Percentiles rank a stretch among this genome's conserved stretches.
phyloP scores from a whole-genome alignment of 352 stramenopile genomes.

The Phytophthora sp. region DNA sequence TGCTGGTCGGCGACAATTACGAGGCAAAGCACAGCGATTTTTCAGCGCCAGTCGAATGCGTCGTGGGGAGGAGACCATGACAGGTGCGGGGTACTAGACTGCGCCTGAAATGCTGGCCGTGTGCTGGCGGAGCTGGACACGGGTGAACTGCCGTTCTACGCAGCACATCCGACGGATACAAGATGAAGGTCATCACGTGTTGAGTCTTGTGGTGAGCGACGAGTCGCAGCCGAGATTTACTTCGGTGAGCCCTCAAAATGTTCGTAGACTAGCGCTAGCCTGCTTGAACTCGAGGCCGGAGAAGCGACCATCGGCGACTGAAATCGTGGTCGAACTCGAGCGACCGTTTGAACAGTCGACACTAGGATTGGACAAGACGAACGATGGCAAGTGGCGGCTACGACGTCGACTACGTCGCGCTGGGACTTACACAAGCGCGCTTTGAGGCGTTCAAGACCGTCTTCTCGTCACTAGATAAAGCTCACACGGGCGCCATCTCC shows the following conservation, averaged over 20 bases:
- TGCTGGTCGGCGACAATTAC: slow-evolving; percentile 6
- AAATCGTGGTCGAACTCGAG: slow-evolving; percentile 36
- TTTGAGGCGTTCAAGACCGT: slow-evolving; percentile 69
- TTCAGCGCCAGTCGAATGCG: slow-evolving; percentile 14
- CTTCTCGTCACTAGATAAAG: slow-evolving; percentile 57
- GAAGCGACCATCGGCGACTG: slow-evolving; percentile 34
- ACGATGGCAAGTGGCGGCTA: slow-evolving; percentile 37
- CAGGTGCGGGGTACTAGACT: slow-evolving; percentile 17
- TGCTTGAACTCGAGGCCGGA: slow-evolving; percentile 28
- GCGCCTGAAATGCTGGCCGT: slow-evolving; percentile 14
- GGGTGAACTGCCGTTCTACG: slow-evolving; percentile 19
- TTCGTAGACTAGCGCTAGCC: slow-evolving; percentile 7
- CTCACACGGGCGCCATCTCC: slow-evolving; percentile 57
- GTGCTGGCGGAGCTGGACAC: slow-evolving; percentile 21
- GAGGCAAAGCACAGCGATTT: slow-evolving; percentile 23
- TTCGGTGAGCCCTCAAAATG: slow-evolving; percentile 12
- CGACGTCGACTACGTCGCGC: slow-evolving; percentile 55
- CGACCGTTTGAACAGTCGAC: slow-evolving; percentile 31
- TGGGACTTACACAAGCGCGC: slow-evolving; percentile 53
- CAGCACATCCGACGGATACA: slow-evolving; percentile 18
- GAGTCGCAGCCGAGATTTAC: slow-evolving; percentile 21
- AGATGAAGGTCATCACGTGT: slow-evolving; percentile 17
- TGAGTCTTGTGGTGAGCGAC: slow-evolving; percentile 13
- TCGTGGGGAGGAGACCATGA: slow-evolving; percentile 15
- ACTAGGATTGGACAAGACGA: slow-evolving; percentile 7